phyloP scores from a whole-genome alignment of 2,329 filamentous ascomycete genomes.

The Calonectria pseudoturangicola region DNA sequence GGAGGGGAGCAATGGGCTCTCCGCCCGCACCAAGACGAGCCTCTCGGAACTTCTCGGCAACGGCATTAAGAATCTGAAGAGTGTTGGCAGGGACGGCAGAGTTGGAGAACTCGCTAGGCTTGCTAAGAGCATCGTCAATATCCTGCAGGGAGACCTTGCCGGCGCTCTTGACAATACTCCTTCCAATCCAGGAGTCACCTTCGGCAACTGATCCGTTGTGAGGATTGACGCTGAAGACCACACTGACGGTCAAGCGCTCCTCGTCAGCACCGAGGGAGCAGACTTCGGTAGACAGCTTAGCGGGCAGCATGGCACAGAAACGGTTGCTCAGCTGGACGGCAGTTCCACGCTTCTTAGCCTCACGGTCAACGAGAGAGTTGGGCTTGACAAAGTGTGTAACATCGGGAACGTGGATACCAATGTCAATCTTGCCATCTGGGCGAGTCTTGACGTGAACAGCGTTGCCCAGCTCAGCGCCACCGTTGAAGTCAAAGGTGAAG shows the following conservation, averaged over 20 bases:
- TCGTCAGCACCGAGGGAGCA: slow-evolving; percentile 92
- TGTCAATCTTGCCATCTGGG: slow-evolving; percentile 89
- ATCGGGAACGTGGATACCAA: slow-evolving; percentile 96
- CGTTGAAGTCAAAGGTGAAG: slow-evolving; percentile 94
- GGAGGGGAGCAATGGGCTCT: slow-evolving; percentile 87
- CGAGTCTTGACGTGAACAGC: slow-evolving; percentile 93
- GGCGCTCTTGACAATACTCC: slow-evolving; percentile 92
- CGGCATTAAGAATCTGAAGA: slow-evolving; percentile 85
- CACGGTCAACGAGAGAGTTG: slow-evolving; percentile 95
- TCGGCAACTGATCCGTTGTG: slow-evolving; percentile 86
- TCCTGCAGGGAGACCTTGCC: slow-evolving; percentile 90
- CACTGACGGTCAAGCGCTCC: slow-evolving; percentile 92
- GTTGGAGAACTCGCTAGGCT: slow-evolving; percentile 77
- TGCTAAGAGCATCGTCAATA: slow-evolving; percentile 87
- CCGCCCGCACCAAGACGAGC: slow-evolving; percentile 87
- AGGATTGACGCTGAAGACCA: slow-evolving; percentile 93
- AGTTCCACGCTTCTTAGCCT: slow-evolving; percentile 98
- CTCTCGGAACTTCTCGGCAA: slow-evolving; percentile 94
- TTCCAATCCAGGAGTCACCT: slow-evolving; percentile 94
- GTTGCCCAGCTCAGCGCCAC: slow-evolving; percentile 91
- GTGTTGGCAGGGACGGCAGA: slow-evolving; percentile 82
- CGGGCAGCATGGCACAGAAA: slow-evolving; percentile 89
- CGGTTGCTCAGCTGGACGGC: slow-evolving; percentile 96
- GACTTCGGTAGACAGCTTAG: slow-evolving; percentile 88
- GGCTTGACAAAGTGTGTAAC: slow-evolving; percentile 97